These are phyloP conservation scores for Naganishia liquefaciens DNA, from an alignment of 1,284 basidiomycete species.

Conservation along the genomic window DNA sequence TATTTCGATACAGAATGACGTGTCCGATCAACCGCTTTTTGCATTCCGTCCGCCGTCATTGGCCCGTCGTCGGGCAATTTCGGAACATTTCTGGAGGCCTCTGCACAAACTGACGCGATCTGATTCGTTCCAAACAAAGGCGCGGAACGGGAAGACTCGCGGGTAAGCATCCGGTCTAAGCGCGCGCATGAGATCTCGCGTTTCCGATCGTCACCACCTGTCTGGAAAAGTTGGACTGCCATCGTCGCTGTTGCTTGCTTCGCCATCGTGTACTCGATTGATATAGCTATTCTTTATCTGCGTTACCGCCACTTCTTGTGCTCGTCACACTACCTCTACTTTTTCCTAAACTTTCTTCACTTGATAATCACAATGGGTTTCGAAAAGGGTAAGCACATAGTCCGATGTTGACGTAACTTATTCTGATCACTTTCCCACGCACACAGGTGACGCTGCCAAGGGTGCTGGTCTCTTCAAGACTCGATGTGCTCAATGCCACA, in stretches of 20 bases:
- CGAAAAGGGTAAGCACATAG: conserved; percentile 21
- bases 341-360: neutral
- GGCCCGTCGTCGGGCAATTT: neutral
- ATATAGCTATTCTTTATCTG: neutral
- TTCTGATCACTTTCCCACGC: neutral
- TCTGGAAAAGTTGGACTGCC: conserved; percentile 2
- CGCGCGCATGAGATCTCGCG: neutral
- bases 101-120: conserved; percentile 11
- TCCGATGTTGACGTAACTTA: neutral
- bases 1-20: neutral
- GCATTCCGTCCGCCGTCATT: conserved; percentile 10
- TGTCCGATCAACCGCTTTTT: neutral
- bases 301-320: conserved; percentile 4
- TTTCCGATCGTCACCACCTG: neutral
- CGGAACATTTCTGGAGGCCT: conserved; percentile 2
- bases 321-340: neutral
- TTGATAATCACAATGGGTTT: conserved; percentile 28
- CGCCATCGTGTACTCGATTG: conserved; percentile 8
- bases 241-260: neutral
- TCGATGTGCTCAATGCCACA: conserved; percentile 97
- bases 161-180: neutral
- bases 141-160: neutral
- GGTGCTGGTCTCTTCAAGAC: conserved; percentile 93
- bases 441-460: conserved; percentile 77
- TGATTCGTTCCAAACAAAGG: conserved; percentile 27